Evolutionary conservation across 2,329 filamentous ascomycete genomes (phyloP), one percentile per base, ranked within the genome.

Genomic region (Cladosporium austrohemisphaericum): DNA sequence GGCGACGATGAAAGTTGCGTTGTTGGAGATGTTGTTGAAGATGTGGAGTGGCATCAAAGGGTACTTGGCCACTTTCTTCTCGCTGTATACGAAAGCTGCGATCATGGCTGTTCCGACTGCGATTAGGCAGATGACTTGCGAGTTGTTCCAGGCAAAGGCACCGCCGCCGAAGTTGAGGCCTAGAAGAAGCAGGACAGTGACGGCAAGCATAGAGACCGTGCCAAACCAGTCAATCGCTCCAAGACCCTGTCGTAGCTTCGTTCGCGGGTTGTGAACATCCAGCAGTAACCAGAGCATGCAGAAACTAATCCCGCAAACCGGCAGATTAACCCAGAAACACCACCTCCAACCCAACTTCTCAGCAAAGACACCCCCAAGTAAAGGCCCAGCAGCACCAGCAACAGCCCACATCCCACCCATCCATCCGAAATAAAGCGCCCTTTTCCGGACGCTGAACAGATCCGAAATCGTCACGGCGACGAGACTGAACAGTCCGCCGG

Each of bases 21-120:
- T 62, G 64, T 87, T 90, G 23, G 81, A 84, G 25, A 74, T 68
- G 38, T 79, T 75, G 28, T 72, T 73, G 71, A 95, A 93, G 11
- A 95, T 71, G 0, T 77, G 74, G 9, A 86, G 68, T 0, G 88
- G 89, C 65, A 93, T 88, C 51, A 95, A 74, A 1, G 90, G 90
- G 65, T 45, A 45, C 50, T 76, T 79, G 43, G 89, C 86, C 23
- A 88, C 60, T 59, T 81, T 83, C 72, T 79, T 81, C 69, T 95
- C 89, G 59, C 85, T 81, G 22, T 88, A 38, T 56, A 84, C 70
- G 66, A 95, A 95, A 31, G 90, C 55, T 10, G 55, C 77, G 20
- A 62, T 57, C 7, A 76, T 75, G 23, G 86, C 50, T 20, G 80
- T 61, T 57, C 78, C 77, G 37, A 79, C 72, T 0, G 80, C 67